Evolutionary conservation across 805 yeast genomes (phyloP).

Genomic region (Novakomyces olei): DNA sequence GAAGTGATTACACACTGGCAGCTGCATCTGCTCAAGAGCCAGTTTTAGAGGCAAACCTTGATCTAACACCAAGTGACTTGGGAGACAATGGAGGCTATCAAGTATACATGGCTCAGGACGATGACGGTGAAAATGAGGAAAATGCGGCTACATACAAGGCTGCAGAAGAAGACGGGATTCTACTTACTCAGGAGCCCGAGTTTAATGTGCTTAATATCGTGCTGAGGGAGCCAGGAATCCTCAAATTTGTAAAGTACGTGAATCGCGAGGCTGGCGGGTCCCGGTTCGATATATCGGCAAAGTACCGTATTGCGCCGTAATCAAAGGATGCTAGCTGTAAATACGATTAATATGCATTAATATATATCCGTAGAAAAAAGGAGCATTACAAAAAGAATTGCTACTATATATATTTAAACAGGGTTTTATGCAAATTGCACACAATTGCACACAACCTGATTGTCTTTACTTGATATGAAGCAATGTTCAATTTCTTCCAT

Average conservation of each 20-base stretch:
- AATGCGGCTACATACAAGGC: slow-evolving; percentile 70
- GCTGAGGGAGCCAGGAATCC: slow-evolving; percentile 63
- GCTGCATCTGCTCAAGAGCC: slow-evolving; percentile 29
- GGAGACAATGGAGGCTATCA: slow-evolving; percentile 84
- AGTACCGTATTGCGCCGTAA: slow-evolving; percentile 69
- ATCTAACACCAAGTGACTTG: slow-evolving; percentile 53
- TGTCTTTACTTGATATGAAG: too few relatives aligned
- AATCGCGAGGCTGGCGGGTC: slow-evolving; percentile 73
- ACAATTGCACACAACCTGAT: too few relatives aligned
- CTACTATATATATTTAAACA: too few relatives aligned
- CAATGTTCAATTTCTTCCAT: too few relatives aligned
- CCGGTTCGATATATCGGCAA: slow-evolving; percentile 71
- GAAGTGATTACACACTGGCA: slow-evolving; percentile 80
- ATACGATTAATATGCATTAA: too few relatives aligned
- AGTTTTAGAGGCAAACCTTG: slow-evolving; percentile 56
- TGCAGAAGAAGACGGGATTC: slow-evolving; percentile 33
- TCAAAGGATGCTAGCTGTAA: too few relatives aligned
- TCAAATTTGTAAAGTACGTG: slow-evolving; percentile 81
- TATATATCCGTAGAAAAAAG: too few relatives aligned
- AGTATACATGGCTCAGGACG: slow-evolving; percentile 40
- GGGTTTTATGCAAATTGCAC: too few relatives aligned
- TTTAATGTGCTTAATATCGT: slow-evolving; percentile 66
- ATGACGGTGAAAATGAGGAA: slow-evolving; percentile 27
- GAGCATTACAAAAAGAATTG: too few relatives aligned
- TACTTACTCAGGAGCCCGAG: slow-evolving; percentile 55